Base-by-base conservation (phyloP, 1,284 basidiomycete species). In the Trichosporon asahii region DNA sequence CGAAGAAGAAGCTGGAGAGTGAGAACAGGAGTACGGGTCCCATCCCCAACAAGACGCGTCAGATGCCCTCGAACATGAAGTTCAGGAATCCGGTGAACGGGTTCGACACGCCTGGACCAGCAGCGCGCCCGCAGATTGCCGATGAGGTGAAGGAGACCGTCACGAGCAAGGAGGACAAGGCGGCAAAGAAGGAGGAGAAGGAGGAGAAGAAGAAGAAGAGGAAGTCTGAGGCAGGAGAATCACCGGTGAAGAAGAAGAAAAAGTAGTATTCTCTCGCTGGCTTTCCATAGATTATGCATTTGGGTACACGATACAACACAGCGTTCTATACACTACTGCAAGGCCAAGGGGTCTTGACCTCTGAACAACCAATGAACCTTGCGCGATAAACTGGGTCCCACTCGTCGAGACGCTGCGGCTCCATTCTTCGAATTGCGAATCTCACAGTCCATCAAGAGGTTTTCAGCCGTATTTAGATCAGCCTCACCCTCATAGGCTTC, bases 1-100 rank as follows among this genome's bases (percentile, higher is more conserved):
- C 37, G 33, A 66, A 40, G 25, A 23, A 18, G 33, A 61, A 61
- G 57, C 57, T 61, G 11, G 46, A 55, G 6, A 35, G 46, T 18
- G 57, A 61, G 57, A 61, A 61, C 57, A 29, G 57, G 27, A 23
- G 18, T 29, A 33, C 29, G 2, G 57, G 57, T 6, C 57, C 57
- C 2, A 33, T 61, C 18, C 57, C 57, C 27, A 61, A 61, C 57
- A 61, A 29, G 18, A 29, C 57, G 15, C 57, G 57, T 31, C n/a
- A 15, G 27, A 8, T 23, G 27, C 57, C 27, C 2, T 8, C 29
- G 2, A 31, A 31, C 57, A 61, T 82, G 66, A 82, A 82, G 70
- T 81, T 82, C 73, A 74, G 81, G 23, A 82, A 81, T 70, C 68
- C 70, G 7, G 76, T 76, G 2, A 76, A 66, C 37, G 81, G 81